A percentile compares a stretch with the other conserved stretches of the same genome.
Conservation (phyloP, 768 basidiomycete species). For the Psilocybe azurescens region DNA sequence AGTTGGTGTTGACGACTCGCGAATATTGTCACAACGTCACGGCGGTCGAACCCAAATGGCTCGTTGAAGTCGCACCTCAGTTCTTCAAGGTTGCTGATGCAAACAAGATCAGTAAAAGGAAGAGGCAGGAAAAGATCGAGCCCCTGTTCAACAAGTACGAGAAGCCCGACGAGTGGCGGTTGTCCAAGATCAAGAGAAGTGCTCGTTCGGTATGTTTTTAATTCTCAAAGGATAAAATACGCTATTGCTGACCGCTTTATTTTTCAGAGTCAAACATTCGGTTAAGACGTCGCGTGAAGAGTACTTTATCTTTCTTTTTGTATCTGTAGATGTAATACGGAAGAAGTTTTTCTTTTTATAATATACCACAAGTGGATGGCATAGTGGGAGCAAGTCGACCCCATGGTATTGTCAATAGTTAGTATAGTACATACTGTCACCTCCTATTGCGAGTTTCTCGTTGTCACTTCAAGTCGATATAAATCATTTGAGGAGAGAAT, state of each 20-base stretch:
- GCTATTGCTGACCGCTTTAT: conserved; percentile 21
- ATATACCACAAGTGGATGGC: not conserved
- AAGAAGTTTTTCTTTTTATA: not conserved
- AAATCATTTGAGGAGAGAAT: too few species aligned
- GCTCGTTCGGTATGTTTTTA: conserved; percentile 70
- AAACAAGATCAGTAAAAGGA: conserved; percentile 97
- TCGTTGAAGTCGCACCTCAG: conserved; percentile 96
- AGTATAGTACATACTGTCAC: too few species aligned
- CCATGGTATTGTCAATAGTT: too few species aligned
- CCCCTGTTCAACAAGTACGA: conserved; percentile 96
- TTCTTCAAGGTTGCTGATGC: conserved; percentile 99
- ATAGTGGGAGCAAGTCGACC: too few species aligned
- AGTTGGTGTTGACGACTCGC: conserved; percentile 94
- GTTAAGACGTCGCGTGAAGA: conserved; percentile 48
- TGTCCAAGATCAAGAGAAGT: conserved; percentile 91
- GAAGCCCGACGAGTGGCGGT: conserved; percentile 92
- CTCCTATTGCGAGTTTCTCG: too few species aligned
- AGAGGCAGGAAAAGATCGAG: conserved; percentile 96
- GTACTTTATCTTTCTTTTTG: not conserved
- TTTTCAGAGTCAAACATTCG: conserved; percentile 87
- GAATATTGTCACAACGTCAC: conserved; percentile 95
- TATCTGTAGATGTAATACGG: conserved; percentile 7
- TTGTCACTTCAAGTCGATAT: too few species aligned
- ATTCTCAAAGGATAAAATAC: not conserved
- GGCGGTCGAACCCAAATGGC: conserved; percentile 97